A percentile compares a stretch with the other conserved stretches of the same genome.
Conservation (phyloP, 1,139 yeast species). For the Casaregolazyma lundiana region DNA sequence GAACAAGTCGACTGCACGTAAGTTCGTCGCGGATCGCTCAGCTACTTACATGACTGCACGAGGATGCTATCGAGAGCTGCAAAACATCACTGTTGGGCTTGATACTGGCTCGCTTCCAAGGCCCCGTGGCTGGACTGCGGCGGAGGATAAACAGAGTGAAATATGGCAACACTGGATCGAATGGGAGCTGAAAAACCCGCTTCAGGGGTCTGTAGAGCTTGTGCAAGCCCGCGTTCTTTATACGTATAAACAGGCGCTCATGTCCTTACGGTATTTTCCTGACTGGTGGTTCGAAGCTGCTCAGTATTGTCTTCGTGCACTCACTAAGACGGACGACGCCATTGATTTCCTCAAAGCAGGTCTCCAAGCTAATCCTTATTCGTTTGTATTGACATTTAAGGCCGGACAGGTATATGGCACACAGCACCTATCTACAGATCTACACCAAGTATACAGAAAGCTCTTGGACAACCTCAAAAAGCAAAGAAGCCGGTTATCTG, state of each 20-base stretch:
- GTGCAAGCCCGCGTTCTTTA: conserved; percentile 62
- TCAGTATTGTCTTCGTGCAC: conserved; percentile 31
- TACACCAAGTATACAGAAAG: conserved; percentile 48
- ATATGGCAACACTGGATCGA: conserved; percentile 73
- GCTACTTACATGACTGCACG: conserved; percentile 89
- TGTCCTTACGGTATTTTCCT: conserved; percentile 63
- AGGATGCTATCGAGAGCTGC: conserved; percentile 70
- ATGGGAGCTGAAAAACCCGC: conserved; percentile 71
- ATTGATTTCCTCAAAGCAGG: conserved; percentile 50
- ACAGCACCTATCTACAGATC: conserved; percentile 47
- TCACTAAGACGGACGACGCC: conserved; percentile 29
- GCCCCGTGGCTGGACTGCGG: conserved; percentile 32
- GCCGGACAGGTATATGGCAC: conserved; percentile 68
- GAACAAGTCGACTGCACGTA: conserved; percentile 74
- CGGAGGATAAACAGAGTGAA: conserved; percentile 38
- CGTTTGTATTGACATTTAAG: conserved; percentile 63
- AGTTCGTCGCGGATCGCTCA: conserved; percentile 76
- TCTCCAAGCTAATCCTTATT: conserved; percentile 60
- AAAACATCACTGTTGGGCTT: conserved; percentile 48
- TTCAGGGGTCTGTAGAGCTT: conserved; percentile 48
- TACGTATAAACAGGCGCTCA: conserved; percentile 68
- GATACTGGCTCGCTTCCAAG: conserved; percentile 39
- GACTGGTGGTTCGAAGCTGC: conserved; percentile 81
- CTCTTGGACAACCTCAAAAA: conserved; percentile 40
- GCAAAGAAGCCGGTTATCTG: conserved; percentile 2